phyloP scores from a whole-genome alignment of 495 filamentous ascomycete species.

The Antarctomyces pellizariae region DNA sequence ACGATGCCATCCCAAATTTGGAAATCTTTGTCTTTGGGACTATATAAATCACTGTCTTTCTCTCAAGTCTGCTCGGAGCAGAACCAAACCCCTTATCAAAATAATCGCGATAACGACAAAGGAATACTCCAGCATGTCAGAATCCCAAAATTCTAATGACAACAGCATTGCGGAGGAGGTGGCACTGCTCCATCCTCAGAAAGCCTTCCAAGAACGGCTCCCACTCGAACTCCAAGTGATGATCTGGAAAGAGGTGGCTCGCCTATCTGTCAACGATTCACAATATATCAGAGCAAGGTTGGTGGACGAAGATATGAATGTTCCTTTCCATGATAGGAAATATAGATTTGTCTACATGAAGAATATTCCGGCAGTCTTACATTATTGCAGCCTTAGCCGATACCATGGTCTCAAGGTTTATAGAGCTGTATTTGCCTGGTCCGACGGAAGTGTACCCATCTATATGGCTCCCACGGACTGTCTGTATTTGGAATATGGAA shows the following conservation, averaged over 20 bases:
- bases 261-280: neutral
- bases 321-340: neutral
- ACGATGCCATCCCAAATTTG: constrained; percentile 1
- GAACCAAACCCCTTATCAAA: no score
- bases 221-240: neutral
- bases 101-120: no score
- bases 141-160: no score
- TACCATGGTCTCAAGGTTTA: neutral
- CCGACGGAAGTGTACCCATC: no score
- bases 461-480: no score
- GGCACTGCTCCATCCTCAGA: no score
- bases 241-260: neutral
- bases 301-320: neutral
- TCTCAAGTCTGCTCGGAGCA: no score
- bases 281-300: neutral
- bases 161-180: no score
- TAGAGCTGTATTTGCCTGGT: no score
- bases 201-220: neutral
- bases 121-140: no score
- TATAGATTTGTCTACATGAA: neutral
- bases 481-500: no score
- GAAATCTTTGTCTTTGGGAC: neutral
- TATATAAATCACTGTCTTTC: neutral
- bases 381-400: constrained; percentile 1
- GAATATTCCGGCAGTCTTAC: neutral